These are phyloP conservation scores for Eucalyptus cloeziana DNA, from an alignment of 345 rosid genomes.

Conservation along the genomic window DNA sequence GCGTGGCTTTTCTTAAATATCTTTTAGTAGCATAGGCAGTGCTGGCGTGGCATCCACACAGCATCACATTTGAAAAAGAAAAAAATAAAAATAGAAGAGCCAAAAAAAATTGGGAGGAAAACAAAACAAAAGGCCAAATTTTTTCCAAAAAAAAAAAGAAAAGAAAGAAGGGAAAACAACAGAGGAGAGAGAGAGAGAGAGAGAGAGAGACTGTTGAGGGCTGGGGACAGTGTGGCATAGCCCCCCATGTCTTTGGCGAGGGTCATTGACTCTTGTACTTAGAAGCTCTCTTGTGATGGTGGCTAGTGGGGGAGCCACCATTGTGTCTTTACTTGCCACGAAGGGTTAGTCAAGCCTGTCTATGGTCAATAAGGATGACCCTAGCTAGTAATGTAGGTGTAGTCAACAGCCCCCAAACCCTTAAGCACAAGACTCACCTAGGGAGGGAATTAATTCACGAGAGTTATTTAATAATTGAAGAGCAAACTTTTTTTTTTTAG, in stretches of 20 bases:
- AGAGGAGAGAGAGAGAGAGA: too few species aligned
- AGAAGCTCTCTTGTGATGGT: background rate
- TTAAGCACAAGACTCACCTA: too few species aligned
- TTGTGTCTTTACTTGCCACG: fast-evolving
- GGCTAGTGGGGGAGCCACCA: background rate
- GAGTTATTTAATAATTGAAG: too few species aligned
- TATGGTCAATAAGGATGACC: background rate
- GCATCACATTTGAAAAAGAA: background rate
- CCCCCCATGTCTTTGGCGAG: too few species aligned
- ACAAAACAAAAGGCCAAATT: too few species aligned
- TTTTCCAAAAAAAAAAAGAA: too few species aligned
- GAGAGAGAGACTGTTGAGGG: background rate
- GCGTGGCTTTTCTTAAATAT: background rate
- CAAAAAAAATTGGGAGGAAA: too few species aligned
- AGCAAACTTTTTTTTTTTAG: background rate
- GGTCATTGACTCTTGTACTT: too few species aligned
- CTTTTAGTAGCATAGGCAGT: background rate
- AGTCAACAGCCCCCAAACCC: background rate
- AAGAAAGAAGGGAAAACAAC: background rate
- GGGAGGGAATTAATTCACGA: too few species aligned
- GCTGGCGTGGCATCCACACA: background rate
- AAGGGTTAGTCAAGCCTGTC: background rate
- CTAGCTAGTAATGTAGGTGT: background rate
- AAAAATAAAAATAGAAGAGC: too few species aligned
- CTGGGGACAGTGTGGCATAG: background rate